Conservation (phyloP, 805 yeast genomes). For the Nakazawaea pomicola region DNA sequence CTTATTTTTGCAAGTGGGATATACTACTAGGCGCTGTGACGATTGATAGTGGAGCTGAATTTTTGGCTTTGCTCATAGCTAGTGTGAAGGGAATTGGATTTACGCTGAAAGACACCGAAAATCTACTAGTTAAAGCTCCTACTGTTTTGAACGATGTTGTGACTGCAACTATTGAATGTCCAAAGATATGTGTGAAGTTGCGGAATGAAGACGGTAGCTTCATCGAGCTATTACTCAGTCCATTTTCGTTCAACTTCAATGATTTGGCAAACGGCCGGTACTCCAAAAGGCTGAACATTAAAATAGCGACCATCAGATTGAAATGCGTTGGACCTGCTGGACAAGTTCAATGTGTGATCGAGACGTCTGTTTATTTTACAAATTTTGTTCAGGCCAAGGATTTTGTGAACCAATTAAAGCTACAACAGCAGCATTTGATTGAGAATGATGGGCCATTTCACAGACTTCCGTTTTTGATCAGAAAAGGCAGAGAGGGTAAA, state of each 20-base stretch:
- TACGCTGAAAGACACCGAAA: constrained; percentile 72
- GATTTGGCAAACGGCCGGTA: constrained; percentile 70
- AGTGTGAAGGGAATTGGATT: constrained; percentile 47
- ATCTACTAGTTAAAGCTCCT: constrained; percentile 54
- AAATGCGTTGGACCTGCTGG: constrained; percentile 22
- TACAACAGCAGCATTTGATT: constrained; percentile 63
- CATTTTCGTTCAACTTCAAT: constrained; percentile 40
- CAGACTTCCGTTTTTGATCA: constrained; percentile 67
- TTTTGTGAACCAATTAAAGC: constrained; percentile 36
- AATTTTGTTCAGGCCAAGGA: constrained; percentile 52
- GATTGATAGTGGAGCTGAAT: constrained; percentile 44
- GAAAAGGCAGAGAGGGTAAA: constrained; percentile 37
- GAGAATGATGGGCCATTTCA: constrained; percentile 81
- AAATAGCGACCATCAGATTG: constrained; percentile 41
- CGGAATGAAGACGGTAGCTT: constrained; percentile 25
- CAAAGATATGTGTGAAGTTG: constrained; percentile 39
- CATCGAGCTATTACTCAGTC: constrained; percentile 20
- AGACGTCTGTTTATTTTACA: constrained; percentile 56
- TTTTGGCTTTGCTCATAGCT: constrained; percentile 37
- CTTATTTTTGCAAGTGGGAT: constrained; percentile 90
- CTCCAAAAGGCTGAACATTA: constrained; percentile 46
- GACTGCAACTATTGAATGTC: constrained; percentile 51
- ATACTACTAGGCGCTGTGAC: constrained; percentile 55
- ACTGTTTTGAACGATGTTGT: constrained; percentile 66
- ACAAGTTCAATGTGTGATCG: constrained; percentile 20